A percentile compares a stretch with the other conserved stretches of the same genome.
These are phyloP conservation scores for Exophiala lecanii-corni DNA, from an alignment of 2,329 filamentous ascomycete genomes.

Conservation along the genomic window DNA sequence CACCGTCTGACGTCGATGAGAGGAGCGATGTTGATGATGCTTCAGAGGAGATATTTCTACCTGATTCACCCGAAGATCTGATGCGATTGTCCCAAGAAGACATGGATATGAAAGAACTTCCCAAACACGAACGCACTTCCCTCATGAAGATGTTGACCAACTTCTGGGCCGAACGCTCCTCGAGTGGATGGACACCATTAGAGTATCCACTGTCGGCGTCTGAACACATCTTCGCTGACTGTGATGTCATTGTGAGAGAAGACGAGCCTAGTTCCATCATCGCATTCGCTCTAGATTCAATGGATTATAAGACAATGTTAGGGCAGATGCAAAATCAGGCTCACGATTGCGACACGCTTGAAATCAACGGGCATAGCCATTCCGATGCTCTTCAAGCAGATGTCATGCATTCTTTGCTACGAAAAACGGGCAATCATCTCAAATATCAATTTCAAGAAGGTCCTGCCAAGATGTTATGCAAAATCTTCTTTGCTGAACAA, in stretches of 20 bases:
- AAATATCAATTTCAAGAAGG: conserved; percentile 95
- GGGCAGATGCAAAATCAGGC: conserved; percentile 38
- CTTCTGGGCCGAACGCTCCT: conserved; percentile 97
- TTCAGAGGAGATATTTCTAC: conserved; percentile 63
- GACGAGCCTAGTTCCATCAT: conserved; percentile 96
- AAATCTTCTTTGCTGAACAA: conserved; percentile 97
- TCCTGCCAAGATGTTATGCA: conserved; percentile 91
- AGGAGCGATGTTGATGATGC: conserved; percentile 65
- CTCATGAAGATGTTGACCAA: conserved; percentile 93
- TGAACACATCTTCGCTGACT: conserved; percentile 95
- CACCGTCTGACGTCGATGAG: conserved; percentile 62
- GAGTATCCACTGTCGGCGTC: conserved; percentile 85
- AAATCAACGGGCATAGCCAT: conserved; percentile 26
- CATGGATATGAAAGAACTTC: conserved; percentile 66
- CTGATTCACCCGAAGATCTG: conserved; percentile 48
- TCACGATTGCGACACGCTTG: conserved; percentile 32
- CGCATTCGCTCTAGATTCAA: conserved; percentile 81
- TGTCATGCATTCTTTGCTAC: conserved; percentile 78
- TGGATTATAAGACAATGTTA: conserved; percentile 80
- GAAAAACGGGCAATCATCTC: conserved; percentile 83
- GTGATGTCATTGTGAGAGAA: conserved; percentile 93
- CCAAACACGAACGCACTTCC: conserved; percentile 88
- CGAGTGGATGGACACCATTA: conserved; percentile 85
- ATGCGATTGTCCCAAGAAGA: conserved; percentile 49
- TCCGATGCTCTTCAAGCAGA: conserved; percentile 57